phyloP scores from a whole-genome alignment of 352 stramenopile genomes.

The Globisporangium acanthophoron region DNA sequence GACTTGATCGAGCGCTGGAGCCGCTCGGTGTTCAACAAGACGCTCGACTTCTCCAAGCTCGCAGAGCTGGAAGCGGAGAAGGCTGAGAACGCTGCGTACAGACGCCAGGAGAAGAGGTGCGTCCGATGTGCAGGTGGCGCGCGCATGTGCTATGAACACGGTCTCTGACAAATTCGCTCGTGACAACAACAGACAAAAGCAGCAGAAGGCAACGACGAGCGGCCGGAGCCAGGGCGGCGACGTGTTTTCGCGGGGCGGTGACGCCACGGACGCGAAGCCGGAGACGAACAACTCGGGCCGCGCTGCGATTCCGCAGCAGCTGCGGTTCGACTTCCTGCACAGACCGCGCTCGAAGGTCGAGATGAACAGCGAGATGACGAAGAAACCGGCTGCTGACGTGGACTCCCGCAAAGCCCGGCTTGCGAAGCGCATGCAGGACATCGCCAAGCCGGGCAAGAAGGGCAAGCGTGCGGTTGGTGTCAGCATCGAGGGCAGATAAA shows the following conservation, averaged over 20 bases:
- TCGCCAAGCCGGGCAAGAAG: slow-evolving; percentile 73
- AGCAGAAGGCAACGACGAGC: slow-evolving; percentile 35
- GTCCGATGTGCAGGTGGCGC: slow-evolving; percentile 9
- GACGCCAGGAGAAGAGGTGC: slow-evolving; percentile 43
- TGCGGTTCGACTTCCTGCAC: slow-evolving; percentile 81
- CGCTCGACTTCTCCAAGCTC: slow-evolving; percentile 82
- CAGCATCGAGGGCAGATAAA: slow-evolving; percentile 80
- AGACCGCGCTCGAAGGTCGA: slow-evolving; percentile 81
- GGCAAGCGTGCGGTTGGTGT: slow-evolving; percentile 64
- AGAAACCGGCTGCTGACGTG: slow-evolving; percentile 48
- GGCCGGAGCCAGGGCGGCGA: slow-evolving; percentile 30
- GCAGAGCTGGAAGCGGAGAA: slow-evolving; percentile 83
- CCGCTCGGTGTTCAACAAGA: slow-evolving; percentile 87
- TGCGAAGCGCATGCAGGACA: slow-evolving; percentile 85
- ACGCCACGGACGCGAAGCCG: slow-evolving; percentile 25
- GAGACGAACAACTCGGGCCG: slow-evolving; percentile 52
- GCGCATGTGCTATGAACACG: neutral
- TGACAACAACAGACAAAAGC: slow-evolving; percentile 19
- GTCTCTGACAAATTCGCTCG: neutral
- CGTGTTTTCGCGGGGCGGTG: slow-evolving; percentile 36
- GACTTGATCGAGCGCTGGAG: slow-evolving; percentile 85
- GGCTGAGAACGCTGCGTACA: slow-evolving; percentile 69
- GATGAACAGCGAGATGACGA: slow-evolving; percentile 43
- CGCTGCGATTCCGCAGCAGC: slow-evolving; percentile 59
- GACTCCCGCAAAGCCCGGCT: slow-evolving; percentile 80